These are phyloP conservation scores for Ceratocystis variospora DNA, from an alignment of 2,329 filamentous ascomycete species.

Conservation along the genomic window DNA sequence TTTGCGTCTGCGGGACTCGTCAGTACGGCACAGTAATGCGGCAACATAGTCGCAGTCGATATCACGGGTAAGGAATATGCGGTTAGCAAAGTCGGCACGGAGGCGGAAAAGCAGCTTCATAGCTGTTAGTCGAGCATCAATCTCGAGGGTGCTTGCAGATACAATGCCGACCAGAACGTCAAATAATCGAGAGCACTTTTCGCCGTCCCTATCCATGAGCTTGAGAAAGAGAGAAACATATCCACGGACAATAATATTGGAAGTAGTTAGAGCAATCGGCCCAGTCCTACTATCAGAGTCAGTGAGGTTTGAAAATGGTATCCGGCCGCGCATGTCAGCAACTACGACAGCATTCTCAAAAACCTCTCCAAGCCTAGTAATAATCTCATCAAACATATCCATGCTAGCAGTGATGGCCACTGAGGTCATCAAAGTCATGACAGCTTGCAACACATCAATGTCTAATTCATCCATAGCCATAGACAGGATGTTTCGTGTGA, in stretches of 20 bases:
- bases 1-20: constrained; percentile 38
- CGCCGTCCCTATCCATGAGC: constrained; percentile 50
- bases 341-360: constrained; percentile 15
- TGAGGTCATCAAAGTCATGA: constrained; percentile 50
- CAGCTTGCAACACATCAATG: constrained; percentile 47
- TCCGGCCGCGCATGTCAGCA: constrained; percentile 5
- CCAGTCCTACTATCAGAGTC: constrained; percentile 21
- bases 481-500: constrained; percentile 48
- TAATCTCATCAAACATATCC: constrained; percentile 44
- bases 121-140: constrained; percentile 57
- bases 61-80: constrained; percentile 55
- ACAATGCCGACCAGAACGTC: constrained; percentile 51
- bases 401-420: constrained; percentile 48
- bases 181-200: constrained; percentile 51
- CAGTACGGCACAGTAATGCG: constrained; percentile 53
- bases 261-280: constrained; percentile 35
- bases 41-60: constrained; percentile 64
- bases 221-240: constrained; percentile 65
- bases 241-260: constrained; percentile 57
- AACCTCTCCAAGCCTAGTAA: constrained; percentile 19
- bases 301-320: constrained; percentile 22
- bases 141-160: constrained; percentile 44
- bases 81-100: constrained; percentile 66
- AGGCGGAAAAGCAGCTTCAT: constrained; percentile 71
- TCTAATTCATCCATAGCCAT: constrained; percentile 51